These are phyloP conservation scores for Pythium periplocum DNA, from an alignment of 352 stramenopile species.

Conservation along the genomic window DNA sequence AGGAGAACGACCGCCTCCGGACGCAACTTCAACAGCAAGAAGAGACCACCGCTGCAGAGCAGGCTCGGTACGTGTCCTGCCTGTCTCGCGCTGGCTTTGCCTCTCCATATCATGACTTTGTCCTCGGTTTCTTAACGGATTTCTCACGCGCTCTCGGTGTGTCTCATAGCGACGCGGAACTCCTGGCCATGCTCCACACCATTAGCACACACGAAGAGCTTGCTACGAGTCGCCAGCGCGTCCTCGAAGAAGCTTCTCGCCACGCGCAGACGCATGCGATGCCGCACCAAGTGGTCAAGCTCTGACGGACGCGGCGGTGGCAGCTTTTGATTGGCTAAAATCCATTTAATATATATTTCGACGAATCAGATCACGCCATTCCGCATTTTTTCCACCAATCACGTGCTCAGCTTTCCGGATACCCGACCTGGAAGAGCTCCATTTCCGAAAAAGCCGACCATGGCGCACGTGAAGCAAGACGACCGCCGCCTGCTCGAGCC, in stretches of 20 bases:
- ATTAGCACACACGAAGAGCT: too few relatives aligned
- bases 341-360: neutral
- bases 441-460: slow-evolving; percentile 5
- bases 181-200: too few relatives aligned
- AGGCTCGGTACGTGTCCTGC: too few relatives aligned
- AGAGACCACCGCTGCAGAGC: too few relatives aligned
- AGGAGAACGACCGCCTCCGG: too few relatives aligned
- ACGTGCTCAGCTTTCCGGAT: neutral
- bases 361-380: neutral
- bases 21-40: too few relatives aligned
- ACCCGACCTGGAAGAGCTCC: neutral
- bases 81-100: too few relatives aligned
- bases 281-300: slow-evolving; percentile 13
- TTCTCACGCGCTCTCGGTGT: too few relatives aligned
- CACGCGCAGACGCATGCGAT: slow-evolving; percentile 4
- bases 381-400: slow-evolving; percentile 11
- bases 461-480: slow-evolving; percentile 23
- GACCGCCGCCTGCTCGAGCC: slow-evolving; percentile 77
- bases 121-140: too few relatives aligned
- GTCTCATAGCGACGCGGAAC: too few relatives aligned
- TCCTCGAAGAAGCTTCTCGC: slow-evolving; percentile 7
- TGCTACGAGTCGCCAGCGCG: slow-evolving; percentile 6
- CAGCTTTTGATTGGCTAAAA: neutral
- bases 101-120: too few relatives aligned
- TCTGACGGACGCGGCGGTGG: neutral